Evolutionary conservation across 352 stramenopile species (phyloP), one percentile per base, ranked within the genome.

Genomic region (Globisporangium iwayamae): DNA sequence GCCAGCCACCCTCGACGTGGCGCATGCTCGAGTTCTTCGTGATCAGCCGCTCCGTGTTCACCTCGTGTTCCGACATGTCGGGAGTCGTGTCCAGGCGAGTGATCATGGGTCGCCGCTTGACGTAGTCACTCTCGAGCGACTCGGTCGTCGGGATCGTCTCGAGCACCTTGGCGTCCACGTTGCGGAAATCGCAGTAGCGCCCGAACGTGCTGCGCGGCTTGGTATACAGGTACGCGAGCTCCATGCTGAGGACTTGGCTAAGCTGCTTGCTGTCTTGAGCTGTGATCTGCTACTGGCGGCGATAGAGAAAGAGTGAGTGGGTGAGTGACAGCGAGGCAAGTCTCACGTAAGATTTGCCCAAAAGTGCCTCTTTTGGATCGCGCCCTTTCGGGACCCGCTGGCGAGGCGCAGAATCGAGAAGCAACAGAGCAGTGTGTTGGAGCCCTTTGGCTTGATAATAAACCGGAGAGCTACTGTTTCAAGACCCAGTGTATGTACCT

Each of bases 1-100:
- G 96, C 96, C 96, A 99, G 3, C 96, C 96, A 59, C 96, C 96
- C 69, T 99, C 96, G 11, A 93, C 81, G 73, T 99, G 95, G 28
- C 90, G 88, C 91, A 99, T 98, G 68, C 85, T 95, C 63, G 88
- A 96, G 73, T 89, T 91, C 68, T 97, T 98, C 34, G 83, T 96
- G 32, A 98, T 82, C 11, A 98, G 70, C 32, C 91, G 78, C 69
- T 98, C 93, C 2, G 96, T 98, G 62, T 98, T 98, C 22, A 96
- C 89, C 60, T 97, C 90, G 55, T 97, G 89, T 76, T 97, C 91
- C 11, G 83, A 96, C 75, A 94, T 95, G 70, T 94, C 71, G n/a
- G 89, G 89, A 39, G 83, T 96, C 47, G 92, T 98, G 67, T 97
- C 89, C n/a, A 97, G 74, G 16, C 80, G 74, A 13, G 79, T 90